Evolutionary conservation across 1,284 basidiomycete genomes (phyloP).

Genomic region (Peniophora sp.): DNA sequence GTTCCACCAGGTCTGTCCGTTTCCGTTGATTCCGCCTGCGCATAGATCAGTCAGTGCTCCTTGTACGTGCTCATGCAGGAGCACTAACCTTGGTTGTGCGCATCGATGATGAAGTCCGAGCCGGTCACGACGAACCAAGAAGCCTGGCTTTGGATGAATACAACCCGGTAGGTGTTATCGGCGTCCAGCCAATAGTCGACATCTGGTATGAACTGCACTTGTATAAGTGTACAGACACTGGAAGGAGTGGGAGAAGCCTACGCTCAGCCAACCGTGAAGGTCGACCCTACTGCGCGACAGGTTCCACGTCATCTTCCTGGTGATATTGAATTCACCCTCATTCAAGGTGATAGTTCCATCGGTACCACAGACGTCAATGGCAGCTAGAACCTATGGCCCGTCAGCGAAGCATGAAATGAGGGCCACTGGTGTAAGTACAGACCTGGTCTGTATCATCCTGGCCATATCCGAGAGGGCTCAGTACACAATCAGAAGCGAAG

Average conservation of each 20-base stretch:
- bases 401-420: not conserved
- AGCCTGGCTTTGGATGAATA: constrained; percentile 57
- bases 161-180: constrained; percentile 49
- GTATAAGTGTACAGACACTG: not conserved
- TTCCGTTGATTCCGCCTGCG: too few relatives aligned
- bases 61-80: too few relatives aligned
- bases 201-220: constrained; percentile 45
- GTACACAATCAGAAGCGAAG: constrained; percentile 17
- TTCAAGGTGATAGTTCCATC: constrained; percentile 39
- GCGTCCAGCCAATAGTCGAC: constrained; percentile 55
- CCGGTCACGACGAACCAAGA: constrained; percentile 63
- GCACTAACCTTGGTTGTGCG: constrained; percentile 37
- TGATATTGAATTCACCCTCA: constrained; percentile 43
- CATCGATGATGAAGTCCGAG: constrained; percentile 50
- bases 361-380: constrained; percentile 45
- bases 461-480: constrained; percentile 32
- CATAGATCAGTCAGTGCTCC: too few relatives aligned
- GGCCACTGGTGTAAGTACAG: not conserved
- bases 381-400: constrained; percentile 33
- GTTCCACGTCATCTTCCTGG: constrained; percentile 56
- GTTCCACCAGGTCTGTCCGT: constrained; percentile 40
- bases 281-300: constrained; percentile 44
- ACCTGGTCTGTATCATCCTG: constrained; percentile 36
- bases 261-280: constrained; percentile 47
- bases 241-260: constrained; percentile 17